These are phyloP conservation scores for Moesziomyces sp. DNA, from an alignment of 1,284 basidiomycete species.

Conservation along the genomic window DNA sequence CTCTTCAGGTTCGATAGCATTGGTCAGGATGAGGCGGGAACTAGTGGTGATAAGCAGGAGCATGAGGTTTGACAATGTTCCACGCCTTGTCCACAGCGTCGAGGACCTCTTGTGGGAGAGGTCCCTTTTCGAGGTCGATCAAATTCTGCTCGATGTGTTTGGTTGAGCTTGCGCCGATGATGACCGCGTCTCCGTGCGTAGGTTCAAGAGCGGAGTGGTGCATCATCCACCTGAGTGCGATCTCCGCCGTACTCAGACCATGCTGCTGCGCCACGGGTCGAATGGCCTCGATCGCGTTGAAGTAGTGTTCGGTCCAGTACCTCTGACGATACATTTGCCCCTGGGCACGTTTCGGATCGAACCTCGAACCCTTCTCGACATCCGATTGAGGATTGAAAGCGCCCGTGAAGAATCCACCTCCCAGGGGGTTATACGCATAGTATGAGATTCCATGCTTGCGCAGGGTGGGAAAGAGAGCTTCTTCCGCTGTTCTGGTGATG, in stretches of 20 bases:
- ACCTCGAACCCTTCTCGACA: conserved; percentile 37
- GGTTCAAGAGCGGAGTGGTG: conserved; percentile 48
- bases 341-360: conserved; percentile 46
- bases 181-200: conserved; percentile 40
- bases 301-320: conserved; percentile 57
- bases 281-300: conserved; percentile 63
- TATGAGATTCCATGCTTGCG: conserved; percentile 73
- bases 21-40: too few species aligned
- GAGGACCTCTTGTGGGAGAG: conserved; percentile 43
- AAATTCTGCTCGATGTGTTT: conserved; percentile 54
- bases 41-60: conserved; percentile 41
- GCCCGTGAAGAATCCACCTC: conserved; percentile 56
- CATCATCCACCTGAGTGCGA: conserved; percentile 54
- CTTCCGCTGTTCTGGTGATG: conserved; percentile 44
- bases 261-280: conserved; percentile 44
- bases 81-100: conserved; percentile 51
- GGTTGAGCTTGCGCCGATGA: conserved; percentile 49
- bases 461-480: conserved; percentile 48
- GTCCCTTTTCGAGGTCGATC: conserved; percentile 49
- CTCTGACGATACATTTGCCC: conserved; percentile 50
- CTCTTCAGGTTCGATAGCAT: too few species aligned
- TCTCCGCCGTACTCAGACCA: conserved; percentile 31
- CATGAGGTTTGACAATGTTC: conserved; percentile 45
- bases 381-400: conserved; percentile 1
- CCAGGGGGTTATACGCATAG: conserved; percentile 69